Evolutionary conservation across 192 early-diverging fungal species (phyloP).

Genomic region (Backusella tuberculispora): DNA sequence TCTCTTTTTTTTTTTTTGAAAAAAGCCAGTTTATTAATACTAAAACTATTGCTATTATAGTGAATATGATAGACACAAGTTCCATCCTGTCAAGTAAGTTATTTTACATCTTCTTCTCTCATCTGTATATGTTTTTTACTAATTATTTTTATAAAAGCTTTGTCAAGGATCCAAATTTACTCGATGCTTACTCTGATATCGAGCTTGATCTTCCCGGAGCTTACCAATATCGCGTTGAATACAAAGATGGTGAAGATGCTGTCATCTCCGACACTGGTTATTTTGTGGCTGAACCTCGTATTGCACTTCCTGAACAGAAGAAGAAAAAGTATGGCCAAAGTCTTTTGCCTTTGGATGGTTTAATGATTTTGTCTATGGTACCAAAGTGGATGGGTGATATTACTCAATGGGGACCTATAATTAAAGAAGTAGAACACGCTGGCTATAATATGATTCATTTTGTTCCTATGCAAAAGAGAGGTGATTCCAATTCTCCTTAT

Average conservation of each 20-base stretch:
- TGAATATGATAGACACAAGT: conserved; percentile 45
- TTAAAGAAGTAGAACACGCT: conserved; percentile 68
- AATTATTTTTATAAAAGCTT: conserved; percentile 7
- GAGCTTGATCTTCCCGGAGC: conserved; percentile 71
- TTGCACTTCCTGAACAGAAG: conserved; percentile 52
- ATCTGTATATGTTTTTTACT: conserved; percentile 9
- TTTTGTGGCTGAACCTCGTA: conserved; percentile 90
- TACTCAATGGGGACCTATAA: conserved; percentile 72
- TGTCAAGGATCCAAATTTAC: conserved; percentile 43
- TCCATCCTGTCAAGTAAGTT: conserved; percentile 46
- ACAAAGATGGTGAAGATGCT: conserved; percentile 29
- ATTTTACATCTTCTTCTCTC: background rate
- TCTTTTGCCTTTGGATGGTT: conserved; percentile 83
- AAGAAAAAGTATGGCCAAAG: background rate
- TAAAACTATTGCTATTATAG: conserved; percentile 7
- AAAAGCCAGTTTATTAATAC: background rate
- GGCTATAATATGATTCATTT: conserved; percentile 99
- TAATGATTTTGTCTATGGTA: conserved; percentile 89
- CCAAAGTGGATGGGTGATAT: conserved; percentile 96
- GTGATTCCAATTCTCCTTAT: conserved; percentile 96
- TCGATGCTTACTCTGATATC: conserved; percentile 71
- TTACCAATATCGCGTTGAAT: conserved; percentile 88
- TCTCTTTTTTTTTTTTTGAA: conserved; percentile 3
- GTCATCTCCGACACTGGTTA: conserved; percentile 56
- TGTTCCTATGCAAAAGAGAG: conserved; percentile 91